These are phyloP conservation scores for Parachaetomium inaequale DNA, from an alignment of 495 filamentous ascomycete species.

Conservation along the genomic window DNA sequence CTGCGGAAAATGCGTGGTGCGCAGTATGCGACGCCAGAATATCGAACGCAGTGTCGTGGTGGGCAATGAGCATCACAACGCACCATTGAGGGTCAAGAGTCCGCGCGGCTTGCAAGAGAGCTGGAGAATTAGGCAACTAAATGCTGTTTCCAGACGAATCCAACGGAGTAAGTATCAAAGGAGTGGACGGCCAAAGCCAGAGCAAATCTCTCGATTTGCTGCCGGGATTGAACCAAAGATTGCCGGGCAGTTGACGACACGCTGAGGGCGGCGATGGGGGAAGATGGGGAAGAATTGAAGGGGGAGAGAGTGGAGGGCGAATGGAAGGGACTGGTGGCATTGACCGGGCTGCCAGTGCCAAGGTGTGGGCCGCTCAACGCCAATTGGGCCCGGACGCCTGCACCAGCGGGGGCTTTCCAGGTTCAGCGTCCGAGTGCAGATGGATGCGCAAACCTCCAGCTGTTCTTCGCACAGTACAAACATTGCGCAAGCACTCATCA, in stretches of 20 bases:
- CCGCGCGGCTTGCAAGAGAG: conserved; percentile 22
- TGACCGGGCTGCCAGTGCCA: too few species aligned
- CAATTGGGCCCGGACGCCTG: too few species aligned
- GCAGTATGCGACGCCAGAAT: not conserved
- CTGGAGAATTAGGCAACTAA: conserved; percentile 21
- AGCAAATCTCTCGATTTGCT: conserved; percentile 48
- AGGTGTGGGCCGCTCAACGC: too few species aligned
- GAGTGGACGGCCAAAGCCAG: conserved; percentile 54
- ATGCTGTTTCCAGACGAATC: conserved; percentile 30
- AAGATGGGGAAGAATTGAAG: not conserved
- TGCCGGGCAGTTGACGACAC: not conserved
- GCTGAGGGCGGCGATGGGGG: not conserved
- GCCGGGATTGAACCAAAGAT: conserved; percentile 46
- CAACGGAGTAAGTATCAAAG: conserved; percentile 35
- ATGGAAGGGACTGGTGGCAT: too few species aligned
- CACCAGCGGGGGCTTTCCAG: too few species aligned
- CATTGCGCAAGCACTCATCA: too few species aligned
- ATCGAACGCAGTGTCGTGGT: not conserved
- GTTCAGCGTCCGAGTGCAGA: too few species aligned
- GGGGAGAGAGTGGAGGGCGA: not conserved
- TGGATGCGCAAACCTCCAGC: too few species aligned
- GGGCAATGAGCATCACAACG: not conserved
- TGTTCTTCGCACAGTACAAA: too few species aligned
- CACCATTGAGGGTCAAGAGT: conserved; percentile 20
- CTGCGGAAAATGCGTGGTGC: not conserved